Conservation (phyloP, 371 early-diverging fungal species). For the Syncephalastrum monosporum region DNA sequence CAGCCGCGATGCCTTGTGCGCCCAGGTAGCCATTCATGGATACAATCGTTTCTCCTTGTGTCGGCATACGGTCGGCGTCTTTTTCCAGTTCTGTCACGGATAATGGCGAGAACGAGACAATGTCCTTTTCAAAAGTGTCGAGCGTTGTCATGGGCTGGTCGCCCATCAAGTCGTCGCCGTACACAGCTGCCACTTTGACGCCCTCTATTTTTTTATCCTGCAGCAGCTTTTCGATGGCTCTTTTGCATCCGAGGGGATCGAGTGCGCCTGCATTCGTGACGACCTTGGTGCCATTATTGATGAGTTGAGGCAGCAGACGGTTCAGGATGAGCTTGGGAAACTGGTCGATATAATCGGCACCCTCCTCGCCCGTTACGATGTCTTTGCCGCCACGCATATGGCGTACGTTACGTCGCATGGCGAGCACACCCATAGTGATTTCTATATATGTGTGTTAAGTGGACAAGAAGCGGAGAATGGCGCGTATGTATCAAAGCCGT, state of each 20-base stretch:
- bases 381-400: constrained; percentile 45
- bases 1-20: constrained; percentile 58
- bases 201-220: constrained; percentile 37
- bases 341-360: constrained; percentile 60
- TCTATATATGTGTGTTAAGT: constrained; percentile 25
- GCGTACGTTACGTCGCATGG: constrained; percentile 30
- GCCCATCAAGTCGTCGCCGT: constrained; percentile 64
- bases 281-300: constrained; percentile 59
- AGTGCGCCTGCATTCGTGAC: constrained; percentile 78
- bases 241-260: constrained; percentile 64
- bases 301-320: constrained; percentile 49
- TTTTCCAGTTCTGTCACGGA: constrained; percentile 34
- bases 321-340: constrained; percentile 54
- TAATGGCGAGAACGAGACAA: constrained; percentile 51
- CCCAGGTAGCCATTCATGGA: constrained; percentile 69
- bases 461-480: not conserved
- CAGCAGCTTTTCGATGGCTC: constrained; percentile 61
- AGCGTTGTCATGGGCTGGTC: constrained; percentile 23
- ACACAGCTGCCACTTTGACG: constrained; percentile 65
- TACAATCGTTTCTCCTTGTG: constrained; percentile 46
- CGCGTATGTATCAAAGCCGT: not conserved
- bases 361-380: constrained; percentile 21
- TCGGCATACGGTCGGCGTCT: constrained; percentile 54
- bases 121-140: constrained; percentile 28
- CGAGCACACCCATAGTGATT: constrained; percentile 75